A percentile compares a stretch with the other conserved stretches of the same genome.
These are phyloP conservation scores for Candida awuae DNA, from an alignment of 805 yeast genomes.

Conservation along the genomic window DNA sequence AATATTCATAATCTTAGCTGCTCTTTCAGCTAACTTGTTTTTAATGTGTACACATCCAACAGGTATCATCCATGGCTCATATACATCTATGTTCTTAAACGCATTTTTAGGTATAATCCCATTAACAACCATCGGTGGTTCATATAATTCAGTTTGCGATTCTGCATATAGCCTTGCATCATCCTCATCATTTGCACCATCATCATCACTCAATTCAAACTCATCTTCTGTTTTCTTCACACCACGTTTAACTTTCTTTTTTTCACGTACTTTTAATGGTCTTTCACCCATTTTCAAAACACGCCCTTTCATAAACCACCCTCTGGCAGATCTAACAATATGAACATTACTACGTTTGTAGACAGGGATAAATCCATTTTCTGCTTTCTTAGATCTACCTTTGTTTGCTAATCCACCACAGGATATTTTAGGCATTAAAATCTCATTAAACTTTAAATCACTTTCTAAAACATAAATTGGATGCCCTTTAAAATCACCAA, in stretches of 20 bases:
- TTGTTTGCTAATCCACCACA: slow-evolving; percentile 62
- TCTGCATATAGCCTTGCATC: slow-evolving; percentile 58
- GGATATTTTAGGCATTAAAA: slow-evolving; percentile 56
- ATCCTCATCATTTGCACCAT: slow-evolving; percentile 11
- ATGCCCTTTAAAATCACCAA: slow-evolving; percentile 78
- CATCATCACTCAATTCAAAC: slow-evolving; percentile 21
- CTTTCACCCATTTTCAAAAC: slow-evolving; percentile 62
- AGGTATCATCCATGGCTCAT: slow-evolving; percentile 76
- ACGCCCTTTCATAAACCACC: slow-evolving; percentile 82
- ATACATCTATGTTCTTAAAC: slow-evolving; percentile 79
- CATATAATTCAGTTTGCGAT: slow-evolving; percentile 65
- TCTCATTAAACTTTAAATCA: slow-evolving; percentile 65
- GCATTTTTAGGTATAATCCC: slow-evolving; percentile 70
- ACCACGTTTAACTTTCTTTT: slow-evolving; percentile 12
- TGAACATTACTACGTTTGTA: slow-evolving; percentile 62
- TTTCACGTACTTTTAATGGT: slow-evolving; percentile 44
- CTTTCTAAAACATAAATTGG: slow-evolving; percentile 77
- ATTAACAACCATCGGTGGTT: slow-evolving; percentile 56
- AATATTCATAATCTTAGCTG: slow-evolving; percentile 61
- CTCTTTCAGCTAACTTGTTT: slow-evolving; percentile 48
- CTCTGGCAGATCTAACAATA: slow-evolving; percentile 60
- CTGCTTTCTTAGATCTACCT: slow-evolving; percentile 30
- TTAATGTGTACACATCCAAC: slow-evolving; percentile 59
- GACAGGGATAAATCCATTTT: slow-evolving; percentile 44
- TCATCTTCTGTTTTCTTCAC: slow-evolving; percentile 20